Evolutionary conservation across 2,329 filamentous ascomycete species (phyloP).

Genomic region (Didymellaceae sp.): DNA sequence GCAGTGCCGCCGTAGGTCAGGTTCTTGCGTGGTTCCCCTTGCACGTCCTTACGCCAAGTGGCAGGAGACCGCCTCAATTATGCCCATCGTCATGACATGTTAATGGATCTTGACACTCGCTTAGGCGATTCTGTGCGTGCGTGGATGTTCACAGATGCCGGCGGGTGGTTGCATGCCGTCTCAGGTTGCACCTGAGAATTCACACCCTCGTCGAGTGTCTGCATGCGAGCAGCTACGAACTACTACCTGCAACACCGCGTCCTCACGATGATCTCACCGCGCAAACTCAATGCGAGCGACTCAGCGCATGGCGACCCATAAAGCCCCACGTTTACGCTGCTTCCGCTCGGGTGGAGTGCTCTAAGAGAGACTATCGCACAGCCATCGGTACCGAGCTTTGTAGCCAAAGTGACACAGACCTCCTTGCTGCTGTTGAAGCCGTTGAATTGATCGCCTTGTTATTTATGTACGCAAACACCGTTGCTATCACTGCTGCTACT

Average conservation of each 20-base stretch:
- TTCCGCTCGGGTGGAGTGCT: conserved; percentile 37
- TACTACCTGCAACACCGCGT: conserved; percentile 5
- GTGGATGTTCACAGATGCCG: conserved; percentile 5
- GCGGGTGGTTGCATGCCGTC: conserved; percentile 10
- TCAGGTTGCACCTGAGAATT: conserved; percentile 6
- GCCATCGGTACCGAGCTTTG: conserved; percentile 38
- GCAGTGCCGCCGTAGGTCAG: conserved; percentile 34
- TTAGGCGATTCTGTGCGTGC: conserved; percentile 5
- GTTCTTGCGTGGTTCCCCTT: conserved; percentile 14
- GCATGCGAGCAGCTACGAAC: conserved; percentile 22
- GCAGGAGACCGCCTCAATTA: conserved; percentile 10
- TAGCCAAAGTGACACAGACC: conserved; percentile 35
- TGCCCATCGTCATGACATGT: conserved; percentile 9
- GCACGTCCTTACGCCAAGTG: conserved; percentile 14
- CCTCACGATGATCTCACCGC: conserved; percentile 3
- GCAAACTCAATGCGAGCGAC: conserved; percentile 18
- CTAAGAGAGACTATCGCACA: conserved; percentile 32
- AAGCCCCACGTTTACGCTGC: conserved; percentile 23
- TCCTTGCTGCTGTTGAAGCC: conserved; percentile 32
- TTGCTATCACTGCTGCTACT: conserved; percentile 17
- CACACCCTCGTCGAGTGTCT: conserved; percentile 10
- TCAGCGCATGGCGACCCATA: conserved; percentile 13
- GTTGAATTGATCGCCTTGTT: conserved; percentile 26
- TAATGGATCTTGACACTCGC: conserved; percentile 4
- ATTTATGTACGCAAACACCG: conserved; percentile 11